Evolutionary conservation across 805 yeast species (phyloP).

Genomic region (Grigorovia humatica): DNA sequence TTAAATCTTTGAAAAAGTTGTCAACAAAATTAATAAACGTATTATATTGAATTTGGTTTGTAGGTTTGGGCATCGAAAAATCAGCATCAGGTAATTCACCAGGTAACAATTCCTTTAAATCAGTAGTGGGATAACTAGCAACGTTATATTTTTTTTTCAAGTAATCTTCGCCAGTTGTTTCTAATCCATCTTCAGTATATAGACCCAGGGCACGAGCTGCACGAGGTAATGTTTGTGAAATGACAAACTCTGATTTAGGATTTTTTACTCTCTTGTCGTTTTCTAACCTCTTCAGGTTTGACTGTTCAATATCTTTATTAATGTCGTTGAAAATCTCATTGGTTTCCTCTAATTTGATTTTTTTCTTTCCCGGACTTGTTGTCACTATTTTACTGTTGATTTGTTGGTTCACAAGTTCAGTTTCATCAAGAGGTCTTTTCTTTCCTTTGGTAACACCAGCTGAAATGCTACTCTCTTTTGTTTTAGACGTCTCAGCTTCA

Average conservation of each 20-base stretch:
- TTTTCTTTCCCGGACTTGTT: constrained; percentile 11
- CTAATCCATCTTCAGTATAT: constrained; percentile 53
- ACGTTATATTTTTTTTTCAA: constrained; percentile 74
- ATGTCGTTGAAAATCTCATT: constrained; percentile 4
- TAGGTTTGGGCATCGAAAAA: constrained; percentile 70
- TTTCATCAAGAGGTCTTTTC: not conserved
- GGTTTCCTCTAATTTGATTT: constrained; percentile 6
- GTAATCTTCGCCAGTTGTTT: constrained; percentile 62
- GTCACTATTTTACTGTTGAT: not conserved
- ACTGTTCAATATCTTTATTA: not conserved
- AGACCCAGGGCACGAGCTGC: constrained; percentile 57
- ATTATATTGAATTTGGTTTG: constrained; percentile 84
- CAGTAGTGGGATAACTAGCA: constrained; percentile 76
- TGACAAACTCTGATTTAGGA: constrained; percentile 68
- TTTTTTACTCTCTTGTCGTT: constrained; percentile 54
- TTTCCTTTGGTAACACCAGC: not conserved
- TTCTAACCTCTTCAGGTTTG: constrained; percentile 18
- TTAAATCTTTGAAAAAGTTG: constrained; percentile 65
- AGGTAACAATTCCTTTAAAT: constrained; percentile 65
- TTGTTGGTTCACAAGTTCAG: not conserved
- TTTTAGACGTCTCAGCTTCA: not conserved
- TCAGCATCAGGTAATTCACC: constrained; percentile 84
- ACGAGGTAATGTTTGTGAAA: constrained; percentile 56
- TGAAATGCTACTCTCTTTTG: not conserved
- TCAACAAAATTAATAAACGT: constrained; percentile 83